Evolutionary conservation across 106 monocot species (phyloP), one percentile per base, ranked within the genome.

Genomic region (Platanthera guangdongensis): DNA sequence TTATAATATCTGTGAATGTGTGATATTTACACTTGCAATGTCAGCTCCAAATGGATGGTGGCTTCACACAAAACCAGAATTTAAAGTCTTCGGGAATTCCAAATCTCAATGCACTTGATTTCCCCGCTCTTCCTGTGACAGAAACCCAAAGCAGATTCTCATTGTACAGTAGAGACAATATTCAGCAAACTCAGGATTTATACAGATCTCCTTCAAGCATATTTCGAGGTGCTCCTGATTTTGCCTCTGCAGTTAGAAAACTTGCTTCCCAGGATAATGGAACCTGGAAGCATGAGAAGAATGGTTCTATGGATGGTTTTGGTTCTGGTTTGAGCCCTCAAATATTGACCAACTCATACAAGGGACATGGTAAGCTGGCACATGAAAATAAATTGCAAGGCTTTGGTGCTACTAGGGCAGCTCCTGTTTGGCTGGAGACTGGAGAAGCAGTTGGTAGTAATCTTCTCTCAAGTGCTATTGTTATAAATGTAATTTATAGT

Each of bases 381-480:
- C 68, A 64, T 82, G 82, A 75, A 51, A 80, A 85, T 73, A 90
- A 85, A 80, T 73, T 79, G 30, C 79, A 75, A 68, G 76, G 71
- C 73, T 10, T 25, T 9, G 55, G 72, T 76, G 15, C 75, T 60
- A 45, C 78, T 78, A 57, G 72, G 70, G 52, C 74, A 47, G 25
- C 85, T 81, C 71, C 85, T 18, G 25, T 80, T 75, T 83, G 85
- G 87, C 85, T 81, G 13, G 87, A 85, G 19, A 87, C 90, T 68
- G 87, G 87, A 57, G 90, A 87, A 76, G 77, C 87, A 81, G 87
- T 85, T 59, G 90, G 90, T 90, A 90, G 83, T 85, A 60, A 12
- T 79, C 54, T 73, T 30, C 9, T 45, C 57, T 73, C 46, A 77
- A 47, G 67, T 46, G 16, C 50, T 49, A 12, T 68, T 51, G 7